Conservation (phyloP, 805 yeast species). For the Hyphopichia homilentoma region DNA sequence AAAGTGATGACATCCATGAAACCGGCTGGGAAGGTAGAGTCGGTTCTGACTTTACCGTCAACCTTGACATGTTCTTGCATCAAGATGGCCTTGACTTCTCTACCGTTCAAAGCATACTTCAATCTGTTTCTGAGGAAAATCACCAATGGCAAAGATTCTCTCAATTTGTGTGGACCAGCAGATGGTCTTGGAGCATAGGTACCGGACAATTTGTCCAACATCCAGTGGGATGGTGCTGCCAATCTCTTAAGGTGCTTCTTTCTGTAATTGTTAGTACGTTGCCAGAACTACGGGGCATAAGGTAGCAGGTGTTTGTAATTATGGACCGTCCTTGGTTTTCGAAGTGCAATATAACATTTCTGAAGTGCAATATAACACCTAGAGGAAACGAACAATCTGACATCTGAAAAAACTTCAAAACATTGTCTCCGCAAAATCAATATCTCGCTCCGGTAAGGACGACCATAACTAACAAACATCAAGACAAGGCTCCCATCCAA, state of each 20-base stretch:
- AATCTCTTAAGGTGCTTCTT: conserved; percentile 99
- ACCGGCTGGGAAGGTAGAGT: conserved; percentile 98
- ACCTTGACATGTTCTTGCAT: conserved; percentile 98
- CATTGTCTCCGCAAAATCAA: no score
- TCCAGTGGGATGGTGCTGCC: conserved; percentile 99
- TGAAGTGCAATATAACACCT: no score
- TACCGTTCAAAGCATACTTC: conserved; percentile 98
- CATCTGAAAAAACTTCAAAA: no score
- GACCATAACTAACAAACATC: conserved; percentile 25
- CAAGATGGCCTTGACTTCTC: conserved; percentile 97
- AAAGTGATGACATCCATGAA: conserved; percentile 98
- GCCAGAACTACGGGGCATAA: no score
- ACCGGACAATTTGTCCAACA: conserved; percentile 99
- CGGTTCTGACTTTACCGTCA: conserved; percentile 99
- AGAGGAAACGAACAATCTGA: no score
- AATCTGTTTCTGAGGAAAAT: conserved; percentile 97
- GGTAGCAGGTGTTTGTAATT: no score
- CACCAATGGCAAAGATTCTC: conserved; percentile 96
- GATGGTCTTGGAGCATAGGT: conserved; percentile 99
- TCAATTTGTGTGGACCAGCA: conserved; percentile 98
- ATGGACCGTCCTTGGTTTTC: no score
- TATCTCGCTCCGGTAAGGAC: no score
- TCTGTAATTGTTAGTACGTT: conserved; percentile 44
- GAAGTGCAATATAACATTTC: no score
- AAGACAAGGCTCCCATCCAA: conserved; percentile 50